phyloP scores from a whole-genome alignment of 2,329 filamentous ascomycete species.

The Aspergillus oerlinghausenensis region DNA sequence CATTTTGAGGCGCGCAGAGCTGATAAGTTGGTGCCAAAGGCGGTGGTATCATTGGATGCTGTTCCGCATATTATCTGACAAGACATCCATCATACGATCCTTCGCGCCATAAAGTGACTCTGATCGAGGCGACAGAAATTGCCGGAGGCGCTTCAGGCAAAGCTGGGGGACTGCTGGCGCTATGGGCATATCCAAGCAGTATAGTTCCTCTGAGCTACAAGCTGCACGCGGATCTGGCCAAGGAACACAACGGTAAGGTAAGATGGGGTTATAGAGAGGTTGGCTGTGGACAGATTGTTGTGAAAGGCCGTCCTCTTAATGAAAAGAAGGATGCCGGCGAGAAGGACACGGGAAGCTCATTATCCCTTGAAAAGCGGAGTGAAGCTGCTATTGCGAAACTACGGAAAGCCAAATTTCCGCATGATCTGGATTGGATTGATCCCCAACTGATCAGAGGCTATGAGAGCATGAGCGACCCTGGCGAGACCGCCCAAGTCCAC shows the following conservation, averaged over 20 bases:
- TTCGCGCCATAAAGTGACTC: constrained; percentile 68
- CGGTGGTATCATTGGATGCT: constrained; percentile 88
- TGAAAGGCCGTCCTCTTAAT: constrained; percentile 41
- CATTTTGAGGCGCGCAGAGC: constrained; percentile 4
- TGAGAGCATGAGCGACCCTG: constrained; percentile 75
- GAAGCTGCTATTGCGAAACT: constrained; percentile 48
- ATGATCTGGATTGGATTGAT: constrained; percentile 81
- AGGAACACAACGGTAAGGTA: constrained; percentile 70
- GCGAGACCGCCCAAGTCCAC: constrained; percentile 88
- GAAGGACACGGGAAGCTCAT: constrained; percentile 28
- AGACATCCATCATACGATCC: constrained; percentile 78
- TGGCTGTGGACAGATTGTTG: constrained; percentile 64
- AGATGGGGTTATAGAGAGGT: constrained; percentile 84
- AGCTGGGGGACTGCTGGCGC: constrained; percentile 80
- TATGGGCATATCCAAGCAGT: constrained; percentile 84
- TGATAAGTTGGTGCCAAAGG: constrained; percentile 47
- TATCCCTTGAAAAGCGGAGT: constrained; percentile 55
- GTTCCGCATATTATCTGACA: constrained; percentile 86
- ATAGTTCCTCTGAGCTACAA: constrained; percentile 83
- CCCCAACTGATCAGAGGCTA: constrained; percentile 63
- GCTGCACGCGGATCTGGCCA: constrained; percentile 78
- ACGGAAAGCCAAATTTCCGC: constrained; percentile 60
- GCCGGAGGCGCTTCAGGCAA: constrained; percentile 93
- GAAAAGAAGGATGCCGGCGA: constrained; percentile 27
- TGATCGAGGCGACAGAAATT: constrained; percentile 80